A percentile compares a stretch with the other conserved stretches of the same genome.
These are phyloP conservation scores for Abortiporus biennis DNA, from an alignment of 1,284 basidiomycete species.

Conservation along the genomic window DNA sequence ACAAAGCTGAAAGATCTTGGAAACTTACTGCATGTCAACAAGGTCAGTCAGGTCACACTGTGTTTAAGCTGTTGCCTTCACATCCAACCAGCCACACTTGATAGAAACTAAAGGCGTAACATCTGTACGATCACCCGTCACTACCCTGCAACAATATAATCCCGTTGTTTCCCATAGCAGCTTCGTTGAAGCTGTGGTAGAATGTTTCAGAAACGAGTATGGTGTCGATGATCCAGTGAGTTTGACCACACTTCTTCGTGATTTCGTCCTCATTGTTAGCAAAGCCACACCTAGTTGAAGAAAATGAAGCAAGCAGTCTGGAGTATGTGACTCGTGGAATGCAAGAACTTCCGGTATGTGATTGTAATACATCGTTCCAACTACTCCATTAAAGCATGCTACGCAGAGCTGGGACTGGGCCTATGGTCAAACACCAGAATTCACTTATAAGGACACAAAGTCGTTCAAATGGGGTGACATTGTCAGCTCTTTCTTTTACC, in stretches of 20 bases:
- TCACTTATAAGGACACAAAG: slow-evolving; percentile 53
- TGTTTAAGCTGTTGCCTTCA: no score
- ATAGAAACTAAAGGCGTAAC: slow-evolving; percentile 85
- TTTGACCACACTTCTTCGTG: background rate
- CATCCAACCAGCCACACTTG: no score
- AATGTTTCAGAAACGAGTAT: slow-evolving; percentile 70
- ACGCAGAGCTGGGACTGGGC: slow-evolving; percentile 87
- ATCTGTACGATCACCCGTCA: slow-evolving; percentile 90
- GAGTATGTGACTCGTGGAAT: slow-evolving; percentile 63
- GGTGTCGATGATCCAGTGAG: slow-evolving; percentile 25
- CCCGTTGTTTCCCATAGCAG: slow-evolving; percentile 52
- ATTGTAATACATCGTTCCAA: no score
- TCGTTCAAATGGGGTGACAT: slow-evolving; percentile 56
- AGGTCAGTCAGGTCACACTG: slow-evolving; percentile 42
- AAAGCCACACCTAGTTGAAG: slow-evolving; percentile 33
- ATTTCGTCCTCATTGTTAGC: background rate
- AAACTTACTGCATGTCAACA: slow-evolving; percentile 63
- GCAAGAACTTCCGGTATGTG: slow-evolving; percentile 60
- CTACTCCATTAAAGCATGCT: no score
- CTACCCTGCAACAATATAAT: slow-evolving; percentile 68
- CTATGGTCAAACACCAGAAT: slow-evolving; percentile 93
- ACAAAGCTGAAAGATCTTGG: slow-evolving; percentile 70
- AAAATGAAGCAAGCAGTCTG: slow-evolving; percentile 37
- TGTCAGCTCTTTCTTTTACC: slow-evolving; percentile 34
- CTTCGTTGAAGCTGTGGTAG: slow-evolving; percentile 71